Percentiles rank a stretch among this genome's conserved stretches.
Evolutionary conservation across 75 land plant species (phyloP).

Genomic region (Pinus tabuliformis): DNA sequence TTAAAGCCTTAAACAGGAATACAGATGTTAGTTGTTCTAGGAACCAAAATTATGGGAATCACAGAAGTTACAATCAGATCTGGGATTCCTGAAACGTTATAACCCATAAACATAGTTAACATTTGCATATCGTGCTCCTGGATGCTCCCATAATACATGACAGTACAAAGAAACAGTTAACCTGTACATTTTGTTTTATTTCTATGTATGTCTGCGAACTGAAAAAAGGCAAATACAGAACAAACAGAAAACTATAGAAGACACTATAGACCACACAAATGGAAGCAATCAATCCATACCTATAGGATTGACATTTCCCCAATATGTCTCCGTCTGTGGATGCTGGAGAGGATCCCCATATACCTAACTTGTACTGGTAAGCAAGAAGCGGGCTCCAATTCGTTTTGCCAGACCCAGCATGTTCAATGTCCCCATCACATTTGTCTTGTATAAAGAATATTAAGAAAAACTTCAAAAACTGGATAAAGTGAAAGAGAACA

Average conservation of each 20-base stretch:
- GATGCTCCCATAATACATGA: not conserved
- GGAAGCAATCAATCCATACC: slow-evolving; percentile 22
- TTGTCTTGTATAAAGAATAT: slow-evolving; percentile 62
- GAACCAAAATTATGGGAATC: not conserved
- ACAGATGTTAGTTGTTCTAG: not conserved
- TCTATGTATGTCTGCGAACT: not conserved
- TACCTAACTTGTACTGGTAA: slow-evolving; percentile 88
- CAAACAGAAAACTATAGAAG: not conserved
- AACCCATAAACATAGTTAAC: not conserved
- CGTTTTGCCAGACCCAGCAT: slow-evolving; percentile 88
- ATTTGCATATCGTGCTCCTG: not conserved
- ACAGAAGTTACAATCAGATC: not conserved
- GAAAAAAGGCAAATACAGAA: not conserved
- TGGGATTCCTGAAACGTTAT: not conserved
- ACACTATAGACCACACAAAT: not conserved
- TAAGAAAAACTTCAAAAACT: not conserved
- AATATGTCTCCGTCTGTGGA: slow-evolving; percentile 86
- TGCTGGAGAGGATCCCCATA: slow-evolving; percentile 90
- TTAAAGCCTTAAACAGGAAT: not conserved
- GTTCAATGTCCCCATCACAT: slow-evolving; percentile 86
- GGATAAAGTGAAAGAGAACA: not conserved
- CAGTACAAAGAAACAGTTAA: not conserved
- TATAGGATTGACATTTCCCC: slow-evolving; percentile 95
- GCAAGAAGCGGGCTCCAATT: slow-evolving; percentile 76
- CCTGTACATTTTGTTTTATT: not conserved